Evolutionary conservation across 2,329 filamentous ascomycete species (phyloP).

Genomic region (Penicillium sp.): DNA sequence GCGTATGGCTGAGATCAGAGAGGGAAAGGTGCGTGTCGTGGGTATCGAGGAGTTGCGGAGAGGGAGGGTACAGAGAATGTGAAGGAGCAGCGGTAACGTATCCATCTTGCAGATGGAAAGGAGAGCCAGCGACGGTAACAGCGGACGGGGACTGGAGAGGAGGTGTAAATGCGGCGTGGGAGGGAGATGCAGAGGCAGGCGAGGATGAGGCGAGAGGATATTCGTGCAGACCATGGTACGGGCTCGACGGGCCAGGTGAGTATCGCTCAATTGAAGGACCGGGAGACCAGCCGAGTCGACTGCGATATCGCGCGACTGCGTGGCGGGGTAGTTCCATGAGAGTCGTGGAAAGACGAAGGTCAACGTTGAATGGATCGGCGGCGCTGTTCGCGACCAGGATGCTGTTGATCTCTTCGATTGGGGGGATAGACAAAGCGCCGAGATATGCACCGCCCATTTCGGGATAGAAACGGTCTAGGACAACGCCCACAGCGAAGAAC

Average conservation of each 20-base stretch:
- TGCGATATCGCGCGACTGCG: slow-evolving; percentile 62
- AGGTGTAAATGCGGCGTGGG: slow-evolving; percentile 39
- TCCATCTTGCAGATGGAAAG: slow-evolving; percentile 32
- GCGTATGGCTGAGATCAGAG: slow-evolving; percentile 29
- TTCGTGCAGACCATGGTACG: slow-evolving; percentile 31
- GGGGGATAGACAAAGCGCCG: slow-evolving; percentile 68
- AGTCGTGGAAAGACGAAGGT: slow-evolving; percentile 56
- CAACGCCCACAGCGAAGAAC: slow-evolving; percentile 81
- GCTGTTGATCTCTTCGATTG: slow-evolving; percentile 79
- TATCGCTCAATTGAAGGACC: slow-evolving; percentile 36
- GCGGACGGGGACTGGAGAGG: slow-evolving; percentile 39
- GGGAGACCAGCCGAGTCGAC: slow-evolving; percentile 59
- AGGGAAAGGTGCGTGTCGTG: slow-evolving; percentile 28
- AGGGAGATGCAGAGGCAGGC: slow-evolving; percentile 34
- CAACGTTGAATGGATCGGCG: slow-evolving; percentile 52
- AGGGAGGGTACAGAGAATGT: slow-evolving; percentile 33
- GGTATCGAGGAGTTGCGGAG: slow-evolving; percentile 34
- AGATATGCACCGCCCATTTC: slow-evolving; percentile 88
- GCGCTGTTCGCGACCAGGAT: slow-evolving; percentile 65
- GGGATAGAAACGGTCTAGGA: slow-evolving; percentile 85
- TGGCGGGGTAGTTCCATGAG: slow-evolving; percentile 70
- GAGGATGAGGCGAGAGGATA: slow-evolving; percentile 32
- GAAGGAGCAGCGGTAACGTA: slow-evolving; percentile 34
- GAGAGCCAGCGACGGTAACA: slow-evolving; percentile 34
- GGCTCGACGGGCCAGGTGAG: slow-evolving; percentile 34